Base-by-base conservation (phyloP, 2,329 filamentous ascomycete species). In the Colletotrichum plurivorum region DNA sequence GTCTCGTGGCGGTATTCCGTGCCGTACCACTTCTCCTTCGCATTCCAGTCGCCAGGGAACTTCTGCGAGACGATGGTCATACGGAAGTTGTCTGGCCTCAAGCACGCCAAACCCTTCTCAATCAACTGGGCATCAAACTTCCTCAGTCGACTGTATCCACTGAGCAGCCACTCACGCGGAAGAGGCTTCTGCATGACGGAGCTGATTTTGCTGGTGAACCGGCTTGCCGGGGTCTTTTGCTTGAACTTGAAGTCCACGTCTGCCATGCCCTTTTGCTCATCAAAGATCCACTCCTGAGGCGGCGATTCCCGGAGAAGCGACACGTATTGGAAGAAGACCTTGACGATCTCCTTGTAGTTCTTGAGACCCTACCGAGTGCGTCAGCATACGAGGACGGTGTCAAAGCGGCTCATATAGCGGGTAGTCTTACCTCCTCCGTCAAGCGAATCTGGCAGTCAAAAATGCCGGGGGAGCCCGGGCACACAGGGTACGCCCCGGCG, bases 1-100 rank as follows among this genome's bases (percentile, higher is more conserved):
- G 90, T 92, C 77, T 97, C 93, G 39, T 91, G 87, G 71, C 90
- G 93, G 81, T 98, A 97, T 76, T 98, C 95, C 0, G 96, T 99
- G 9, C 95, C 95, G 75, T 99, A 99, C 96, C 96, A 99, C 78
- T 95, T 94, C 83, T 99, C 96, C 77, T 93, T 97, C 78, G 91
- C 83, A 72, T 97, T 88, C 93, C 94, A 98, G 59, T 89, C 87
- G 0, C 94, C 95, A 0, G 95, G 95, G 73, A 91, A 93, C 9
- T 93, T 92, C 76, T 94, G 93, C 25, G 94, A 95, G 31, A 97
- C 90, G 57, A 98, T 86, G 2, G 90, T 91, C 78, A 98, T 87
- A 36, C 94, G 89, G 82, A 98, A 94, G 77, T 98, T 98, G 78
- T 98, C 95, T 0, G 95, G 93, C 20, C 91, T 88, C 55, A 99